phyloP scores from a whole-genome alignment of 345 rosid species.

The Garcia nutans region DNA sequence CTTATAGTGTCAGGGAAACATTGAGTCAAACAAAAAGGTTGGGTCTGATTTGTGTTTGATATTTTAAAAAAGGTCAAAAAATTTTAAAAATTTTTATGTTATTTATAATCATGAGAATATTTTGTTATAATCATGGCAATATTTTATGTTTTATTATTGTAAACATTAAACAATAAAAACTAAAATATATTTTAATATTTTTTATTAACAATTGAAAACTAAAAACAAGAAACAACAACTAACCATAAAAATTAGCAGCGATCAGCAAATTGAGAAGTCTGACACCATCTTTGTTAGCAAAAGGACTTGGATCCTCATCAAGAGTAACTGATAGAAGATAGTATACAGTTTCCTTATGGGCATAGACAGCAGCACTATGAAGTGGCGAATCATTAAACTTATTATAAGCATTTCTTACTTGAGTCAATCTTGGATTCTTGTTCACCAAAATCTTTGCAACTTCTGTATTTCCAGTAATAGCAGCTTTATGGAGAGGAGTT shows the following conservation, averaged over 20 bases:
- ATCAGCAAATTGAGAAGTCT: not conserved
- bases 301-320: slow-evolving; percentile 17
- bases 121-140: no score
- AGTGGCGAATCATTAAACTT: not conserved
- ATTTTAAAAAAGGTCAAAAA: no score
- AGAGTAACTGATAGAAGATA: slow-evolving; percentile 2
- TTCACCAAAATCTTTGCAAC: slow-evolving; percentile 10
- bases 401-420: not conserved
- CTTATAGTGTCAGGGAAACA: no score
- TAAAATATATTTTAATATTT: no score
- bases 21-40: no score
- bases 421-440: not conserved
- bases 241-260: slow-evolving; percentile 6
- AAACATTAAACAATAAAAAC: no score
- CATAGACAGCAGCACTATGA: not conserved
- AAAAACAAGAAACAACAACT: not conserved
- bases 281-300: not conserved
- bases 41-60: no score
- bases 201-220: no score
- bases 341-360: slow-evolving; percentile 1
- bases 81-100: no score
- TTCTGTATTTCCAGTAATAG: slow-evolving; percentile 3
- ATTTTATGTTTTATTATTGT: no score
- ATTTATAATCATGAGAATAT: no score
- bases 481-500: slow-evolving; percentile 24